These are phyloP conservation scores for Colletotrichum aenigma DNA, from an alignment of 2,329 filamentous ascomycete genomes.

Conservation along the genomic window DNA sequence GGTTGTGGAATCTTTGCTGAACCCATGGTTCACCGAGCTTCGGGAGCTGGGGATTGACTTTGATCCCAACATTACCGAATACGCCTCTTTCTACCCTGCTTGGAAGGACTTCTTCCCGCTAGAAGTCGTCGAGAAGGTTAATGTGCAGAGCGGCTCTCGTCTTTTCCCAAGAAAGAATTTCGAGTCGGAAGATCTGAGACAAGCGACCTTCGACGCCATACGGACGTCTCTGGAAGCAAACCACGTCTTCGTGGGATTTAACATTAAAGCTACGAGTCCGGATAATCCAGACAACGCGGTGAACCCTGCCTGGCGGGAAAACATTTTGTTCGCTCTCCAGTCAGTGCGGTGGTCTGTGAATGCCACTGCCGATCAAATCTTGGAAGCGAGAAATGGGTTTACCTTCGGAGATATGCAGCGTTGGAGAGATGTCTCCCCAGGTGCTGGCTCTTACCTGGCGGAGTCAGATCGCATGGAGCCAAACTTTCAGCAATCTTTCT, in stretches of 20 bases:
- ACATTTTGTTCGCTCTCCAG: constrained; percentile 36
- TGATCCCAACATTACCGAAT: background rate
- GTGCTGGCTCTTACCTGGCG: constrained; percentile 29
- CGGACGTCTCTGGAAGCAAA: background rate
- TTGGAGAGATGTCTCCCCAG: constrained; percentile 29
- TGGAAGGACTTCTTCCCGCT: constrained; percentile 3
- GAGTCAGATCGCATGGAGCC: constrained; percentile 34
- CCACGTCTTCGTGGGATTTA: constrained; percentile 2
- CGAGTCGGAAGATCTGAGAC: background rate
- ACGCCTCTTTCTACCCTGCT: constrained; percentile 10
- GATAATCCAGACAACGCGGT: constrained; percentile 34
- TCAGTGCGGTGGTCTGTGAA: background rate
- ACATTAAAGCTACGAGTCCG: background rate
- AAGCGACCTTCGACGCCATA: constrained; percentile 2
- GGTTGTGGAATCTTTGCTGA: background rate
- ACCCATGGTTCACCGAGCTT: constrained; percentile 4
- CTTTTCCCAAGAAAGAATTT: constrained; percentile 5
- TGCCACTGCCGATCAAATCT: background rate
- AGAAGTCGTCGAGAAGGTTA: background rate
- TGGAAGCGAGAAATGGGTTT: constrained; percentile 27
- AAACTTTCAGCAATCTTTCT: constrained; percentile 32
- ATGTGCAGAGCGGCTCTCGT: background rate
- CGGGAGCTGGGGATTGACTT: background rate
- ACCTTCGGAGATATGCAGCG: constrained; percentile 33
- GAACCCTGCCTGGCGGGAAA: constrained; percentile 50